Base-by-base conservation (phyloP, 2,329 filamentous ascomycete genomes). In the Cytospora schulzeri region DNA sequence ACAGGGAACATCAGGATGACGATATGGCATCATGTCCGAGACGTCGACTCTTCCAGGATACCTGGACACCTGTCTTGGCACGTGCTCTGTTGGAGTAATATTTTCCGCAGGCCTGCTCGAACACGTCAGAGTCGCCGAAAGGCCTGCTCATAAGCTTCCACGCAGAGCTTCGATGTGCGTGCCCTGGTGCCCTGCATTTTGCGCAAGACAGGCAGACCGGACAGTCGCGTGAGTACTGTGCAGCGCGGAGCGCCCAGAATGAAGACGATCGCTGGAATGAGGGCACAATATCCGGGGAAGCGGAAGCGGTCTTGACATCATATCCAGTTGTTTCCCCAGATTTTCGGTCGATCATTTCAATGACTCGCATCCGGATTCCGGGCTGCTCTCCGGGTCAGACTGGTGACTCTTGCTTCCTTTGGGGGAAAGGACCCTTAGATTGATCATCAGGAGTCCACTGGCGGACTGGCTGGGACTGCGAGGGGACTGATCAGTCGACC, bases 251-350 rank as follows among this genome's bases (percentile, higher is more conserved):
- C 15, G 38, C 38, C 45, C 45, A 48, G 11, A 26, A 59, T 35
- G 57, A 59, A 26, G 57, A 51, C 35, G 41, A 59, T 50, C 45
- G 45, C 57, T 33, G n/a, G n/a, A n/a, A 48, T 48, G n/a, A 24
- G 12, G 41, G 54, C 50, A 8, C 56, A 45, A n/a, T 17, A n/a
- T 50, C 59, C 52, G 24, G 59, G 59, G 52, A 26, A 48, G 54
- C 24, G 54, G 54, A n/a, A 50, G 38, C 26, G 22, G 35, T 51
- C 22, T 51, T 56, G 60, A 62, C 60, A 62, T 62, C 60, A 62
- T 54, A 22, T 31, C 60, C 4, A 51, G 28, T 15, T 17, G n/a
- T 62, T 62, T 62, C 60, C 60, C 60, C 60, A 62, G 60, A 62
- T 62, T 56, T 62, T 54, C 41, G 52, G 60, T 22, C 41, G 38